Conservation (phyloP, 106 monocot genomes). For the Dioscorea zingiberensis region DNA sequence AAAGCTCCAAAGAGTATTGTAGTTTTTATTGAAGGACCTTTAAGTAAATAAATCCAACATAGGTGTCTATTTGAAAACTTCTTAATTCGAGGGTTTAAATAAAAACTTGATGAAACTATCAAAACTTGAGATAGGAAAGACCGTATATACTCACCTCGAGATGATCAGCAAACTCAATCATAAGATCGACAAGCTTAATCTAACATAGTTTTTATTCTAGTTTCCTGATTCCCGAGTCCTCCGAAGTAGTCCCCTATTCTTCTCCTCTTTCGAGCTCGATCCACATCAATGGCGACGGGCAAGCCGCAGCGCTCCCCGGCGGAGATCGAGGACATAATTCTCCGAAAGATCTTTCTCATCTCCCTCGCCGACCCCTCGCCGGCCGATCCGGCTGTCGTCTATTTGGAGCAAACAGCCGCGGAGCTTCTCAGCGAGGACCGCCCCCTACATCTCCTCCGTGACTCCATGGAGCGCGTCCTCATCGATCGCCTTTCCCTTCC, state of each 20-base stretch:
- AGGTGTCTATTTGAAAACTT: no score
- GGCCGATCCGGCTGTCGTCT: conserved; percentile 24
- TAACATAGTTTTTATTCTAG: neutral
- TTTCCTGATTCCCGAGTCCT: neutral
- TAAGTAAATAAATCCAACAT: no score
- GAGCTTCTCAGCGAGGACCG: conserved; percentile 85
- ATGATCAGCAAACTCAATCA: neutral
- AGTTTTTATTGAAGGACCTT: no score
- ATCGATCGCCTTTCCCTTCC: conserved; percentile 74
- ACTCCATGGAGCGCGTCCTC: conserved; percentile 66
- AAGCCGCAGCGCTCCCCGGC: conserved; percentile 62
- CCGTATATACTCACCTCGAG: no score
- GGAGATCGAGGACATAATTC: conserved; percentile 96
- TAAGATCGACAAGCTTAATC: neutral
- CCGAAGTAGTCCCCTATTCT: neutral
- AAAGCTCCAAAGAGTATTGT: no score
- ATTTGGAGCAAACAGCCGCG: conserved; percentile 88
- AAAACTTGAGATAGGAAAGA: no score
- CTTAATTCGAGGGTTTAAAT: no score
- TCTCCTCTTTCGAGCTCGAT: neutral
- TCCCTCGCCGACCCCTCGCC: conserved; percentile 29
- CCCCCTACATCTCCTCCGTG: conserved; percentile 53
- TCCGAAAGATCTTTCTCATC: conserved; percentile 86
- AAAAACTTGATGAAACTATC: no score
- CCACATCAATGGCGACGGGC: conserved; percentile 10